Evolutionary conservation across 2,329 filamentous ascomycete genomes (phyloP), one percentile per base, ranked within the genome.

Genomic region (Colletotrichum kahawae): DNA sequence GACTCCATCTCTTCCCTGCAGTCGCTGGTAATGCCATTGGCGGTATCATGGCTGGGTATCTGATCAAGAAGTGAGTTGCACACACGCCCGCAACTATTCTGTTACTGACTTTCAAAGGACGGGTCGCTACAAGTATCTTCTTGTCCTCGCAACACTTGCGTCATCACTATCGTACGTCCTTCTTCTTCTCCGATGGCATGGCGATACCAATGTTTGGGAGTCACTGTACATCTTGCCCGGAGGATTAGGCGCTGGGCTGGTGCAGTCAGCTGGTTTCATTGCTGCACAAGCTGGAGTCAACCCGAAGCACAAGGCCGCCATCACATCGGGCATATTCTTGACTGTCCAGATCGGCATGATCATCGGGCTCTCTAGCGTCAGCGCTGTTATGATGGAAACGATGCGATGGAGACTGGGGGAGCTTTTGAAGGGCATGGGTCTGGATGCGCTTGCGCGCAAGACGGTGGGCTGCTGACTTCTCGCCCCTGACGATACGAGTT

Each of bases 21-120:
- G 92, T 95, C 0, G 82, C 90, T 0, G 93, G 93, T 0, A 95
- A 95, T 78, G 90, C 93, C 0, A 74, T 91, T 1, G 93, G 92
- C 1, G 92, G 92, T 0, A 83, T 95, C 3, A 56, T 92, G 0
- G 88, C 92, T 0, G 93, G 93, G 0, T 78, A 85, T 0, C 85
- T 88, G 64, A 93, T 93, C 78, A 87, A 88, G 54, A 85, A 83
- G 83, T 85, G 57, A 65, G 78, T 77, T 18, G 9, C 2, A 16
- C 63, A 14, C 16, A 13, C 10, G 3, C 27, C 27, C 3, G 7
- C n/a, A 14, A 24, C 16, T 7, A 24, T 13, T 51, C 10, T 62
- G 27, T 7, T 1, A 7, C 24, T 70, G 8, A 51, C 33, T 7
- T n/a, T 16, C 7, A 60, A 56, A 89, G 87, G 24, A 93, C 91